Evolutionary conservation across 2,329 filamentous ascomycete genomes (phyloP), one percentile per base, ranked within the genome.

Genomic region (Endocalyx cinctus): DNA sequence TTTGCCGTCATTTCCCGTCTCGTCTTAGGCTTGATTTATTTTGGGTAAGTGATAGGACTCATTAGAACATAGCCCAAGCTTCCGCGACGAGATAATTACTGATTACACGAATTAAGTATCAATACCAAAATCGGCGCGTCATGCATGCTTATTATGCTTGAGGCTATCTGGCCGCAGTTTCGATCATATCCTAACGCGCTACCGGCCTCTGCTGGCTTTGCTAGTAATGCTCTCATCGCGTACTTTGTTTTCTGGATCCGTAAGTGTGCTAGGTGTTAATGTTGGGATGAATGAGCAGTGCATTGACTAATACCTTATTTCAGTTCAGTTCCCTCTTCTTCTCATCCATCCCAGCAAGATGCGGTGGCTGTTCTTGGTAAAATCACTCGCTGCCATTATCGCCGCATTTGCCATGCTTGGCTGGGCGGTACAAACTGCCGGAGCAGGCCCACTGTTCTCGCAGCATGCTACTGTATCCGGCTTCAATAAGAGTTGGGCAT

Each of bases 211-310:
- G 38, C 27, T 10, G 68, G 69, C 29, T 71, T 73, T 28, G 65
- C 65, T 8, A 69, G 66, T 4, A 65, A 70, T 39, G 64, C 64
- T n/a, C 66, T 74, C 60, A 49, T 72, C 15, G 61, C 59, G 10
- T 71, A 71, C 45, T 63, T 74, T 43, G 39, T 74, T 17, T 74
- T 72, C 50, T 72, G 68, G 67, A 46, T 63, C 0, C 46, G n/a
- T n/a, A n/a, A n/a, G n/a, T n/a, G n/a, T n/a, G n/a, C n/a, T n/a
- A n/a, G n/a, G n/a, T n/a, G n/a, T n/a, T n/a, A n/a, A n/a, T n/a
- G n/a, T n/a, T n/a, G n/a, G n/a, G n/a, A n/a, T n/a, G n/a, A n/a
- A n/a, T n/a, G n/a, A n/a, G n/a, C n/a, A n/a, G n/a, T n/a, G n/a
- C n/a, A n/a, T n/a, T n/a, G n/a, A n/a, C n/a, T n/a, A n/a, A n/a